phyloP scores from a whole-genome alignment of 75 land plant species.

The Pinus taeda region DNA sequence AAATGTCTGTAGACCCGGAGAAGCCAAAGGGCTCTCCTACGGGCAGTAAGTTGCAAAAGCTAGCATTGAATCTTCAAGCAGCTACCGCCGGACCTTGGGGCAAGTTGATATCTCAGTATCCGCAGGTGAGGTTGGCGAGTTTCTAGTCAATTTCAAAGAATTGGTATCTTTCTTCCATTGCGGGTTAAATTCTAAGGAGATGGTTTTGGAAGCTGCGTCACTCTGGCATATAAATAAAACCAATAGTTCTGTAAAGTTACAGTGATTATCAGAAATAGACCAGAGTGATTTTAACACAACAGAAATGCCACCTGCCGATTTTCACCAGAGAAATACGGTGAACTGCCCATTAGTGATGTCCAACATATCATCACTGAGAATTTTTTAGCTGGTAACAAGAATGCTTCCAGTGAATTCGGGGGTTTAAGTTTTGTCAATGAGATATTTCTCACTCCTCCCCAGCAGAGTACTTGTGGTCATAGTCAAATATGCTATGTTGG shows the following conservation, averaged over 20 bases:
- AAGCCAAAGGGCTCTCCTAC: slow-evolving; percentile 9
- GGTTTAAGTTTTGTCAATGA: background rate
- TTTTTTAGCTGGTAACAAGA: background rate
- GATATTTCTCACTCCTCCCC: no score
- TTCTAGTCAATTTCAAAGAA: background rate
- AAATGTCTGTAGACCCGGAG: background rate
- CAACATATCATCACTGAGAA: background rate
- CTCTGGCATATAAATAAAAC: background rate
- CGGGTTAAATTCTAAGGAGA: background rate
- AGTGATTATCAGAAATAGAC: background rate
- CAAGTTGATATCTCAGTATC: slow-evolving; percentile 50
- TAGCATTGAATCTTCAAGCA: slow-evolving; percentile 11
- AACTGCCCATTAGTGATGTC: no score
- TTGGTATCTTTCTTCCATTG: background rate
- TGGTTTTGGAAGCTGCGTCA: background rate
- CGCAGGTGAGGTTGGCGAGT: slow-evolving; percentile 27
- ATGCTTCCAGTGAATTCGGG: background rate
- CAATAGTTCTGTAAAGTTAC: no score
- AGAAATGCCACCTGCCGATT: no score
- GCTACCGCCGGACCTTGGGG: slow-evolving; percentile 45
- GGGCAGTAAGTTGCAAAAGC: slow-evolving; percentile 17
- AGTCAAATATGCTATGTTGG: no score
- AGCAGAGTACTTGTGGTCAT: no score
- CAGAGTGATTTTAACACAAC: background rate
- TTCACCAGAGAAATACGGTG: no score